Evolutionary conservation across 805 yeast species (phyloP).

Genomic region (Henningerozyma blattae): DNA sequence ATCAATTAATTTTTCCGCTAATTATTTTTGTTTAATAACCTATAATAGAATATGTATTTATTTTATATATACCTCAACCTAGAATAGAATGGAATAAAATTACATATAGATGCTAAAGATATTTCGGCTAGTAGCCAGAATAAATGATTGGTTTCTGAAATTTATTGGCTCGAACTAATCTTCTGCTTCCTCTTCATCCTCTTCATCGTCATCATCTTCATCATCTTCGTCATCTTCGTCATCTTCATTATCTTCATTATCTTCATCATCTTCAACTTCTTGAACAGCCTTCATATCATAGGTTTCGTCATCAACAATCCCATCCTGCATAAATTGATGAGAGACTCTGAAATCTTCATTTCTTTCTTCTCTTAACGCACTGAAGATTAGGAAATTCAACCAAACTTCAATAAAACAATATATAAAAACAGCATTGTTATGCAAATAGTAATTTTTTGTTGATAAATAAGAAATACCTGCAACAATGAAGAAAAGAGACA

Average conservation of each 20-base stretch:
- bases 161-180: too few species aligned
- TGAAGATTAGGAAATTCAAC: constrained; percentile 52
- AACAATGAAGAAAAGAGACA: constrained; percentile 36
- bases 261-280: constrained; percentile 4
- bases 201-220: not conserved
- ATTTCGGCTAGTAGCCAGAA: too few species aligned
- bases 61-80: too few species aligned
- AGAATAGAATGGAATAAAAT: too few species aligned
- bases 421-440: constrained; percentile 50
- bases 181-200: not conserved
- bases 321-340: constrained; percentile 6
- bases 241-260: not conserved
- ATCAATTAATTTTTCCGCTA: too few species aligned
- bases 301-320: too few species aligned
- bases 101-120: too few species aligned
- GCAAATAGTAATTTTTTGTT: constrained; percentile 31
- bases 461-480: constrained; percentile 39
- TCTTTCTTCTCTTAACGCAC: constrained; percentile 54
- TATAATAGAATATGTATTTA: too few species aligned
- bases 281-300: too few species aligned
- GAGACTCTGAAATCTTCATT: constrained; percentile 33
- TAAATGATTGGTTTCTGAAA: too few species aligned
- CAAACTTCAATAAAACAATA: constrained; percentile 57
- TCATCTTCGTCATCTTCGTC: constrained; percentile 1
- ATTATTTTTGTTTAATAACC: too few species aligned